These are phyloP conservation scores for Phialemoniopsis sp. DNA, from an alignment of 2,329 filamentous ascomycete species.

Conservation along the genomic window DNA sequence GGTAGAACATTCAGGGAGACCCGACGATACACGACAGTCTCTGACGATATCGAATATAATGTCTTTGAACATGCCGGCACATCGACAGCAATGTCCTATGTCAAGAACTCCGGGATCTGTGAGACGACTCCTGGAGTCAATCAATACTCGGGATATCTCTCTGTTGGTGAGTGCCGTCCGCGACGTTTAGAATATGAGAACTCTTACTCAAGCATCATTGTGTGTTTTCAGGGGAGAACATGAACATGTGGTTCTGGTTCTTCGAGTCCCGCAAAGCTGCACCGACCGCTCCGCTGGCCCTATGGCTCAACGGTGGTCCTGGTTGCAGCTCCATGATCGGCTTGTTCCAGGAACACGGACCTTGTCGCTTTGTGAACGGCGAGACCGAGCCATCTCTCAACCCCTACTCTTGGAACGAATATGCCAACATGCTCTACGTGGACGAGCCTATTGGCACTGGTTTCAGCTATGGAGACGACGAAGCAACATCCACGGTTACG, in stretches of 20 bases:
- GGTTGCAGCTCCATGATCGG: slow-evolving; percentile 33
- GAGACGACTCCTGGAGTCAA: slow-evolving; percentile 46
- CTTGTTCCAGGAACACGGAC: slow-evolving; percentile 37
- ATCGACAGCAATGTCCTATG: slow-evolving; percentile 37
- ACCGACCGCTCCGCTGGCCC: slow-evolving; percentile 20
- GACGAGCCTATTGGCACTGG: slow-evolving; percentile 8
- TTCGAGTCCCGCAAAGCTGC: slow-evolving; percentile 44
- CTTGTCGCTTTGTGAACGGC: slow-evolving; percentile 20
- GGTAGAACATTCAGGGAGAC: too few relatives aligned
- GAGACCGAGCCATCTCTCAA: slow-evolving; percentile 1
- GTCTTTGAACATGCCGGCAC: slow-evolving; percentile 45
- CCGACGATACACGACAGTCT: too few relatives aligned
- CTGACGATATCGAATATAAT: slow-evolving; percentile 9
- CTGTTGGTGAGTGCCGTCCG: slow-evolving; percentile 26
- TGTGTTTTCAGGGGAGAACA: slow-evolving; percentile 17
- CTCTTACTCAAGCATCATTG: too few relatives aligned
- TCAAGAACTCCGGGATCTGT: slow-evolving; percentile 46
- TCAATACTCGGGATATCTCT: slow-evolving; percentile 46
- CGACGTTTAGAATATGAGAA: slow-evolving; percentile 6
- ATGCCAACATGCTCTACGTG: slow-evolving; percentile 8
- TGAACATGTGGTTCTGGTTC: slow-evolving; percentile 66
- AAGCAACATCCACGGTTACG: not conserved
- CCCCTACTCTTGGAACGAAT: slow-evolving; percentile 3
- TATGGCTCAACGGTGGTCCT: slow-evolving; percentile 35
- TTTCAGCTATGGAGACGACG: slow-evolving; percentile 6